Evolutionary conservation across 2,329 filamentous ascomycete species (phyloP).

Genomic region (Colletotrichum higginsianum): DNA sequence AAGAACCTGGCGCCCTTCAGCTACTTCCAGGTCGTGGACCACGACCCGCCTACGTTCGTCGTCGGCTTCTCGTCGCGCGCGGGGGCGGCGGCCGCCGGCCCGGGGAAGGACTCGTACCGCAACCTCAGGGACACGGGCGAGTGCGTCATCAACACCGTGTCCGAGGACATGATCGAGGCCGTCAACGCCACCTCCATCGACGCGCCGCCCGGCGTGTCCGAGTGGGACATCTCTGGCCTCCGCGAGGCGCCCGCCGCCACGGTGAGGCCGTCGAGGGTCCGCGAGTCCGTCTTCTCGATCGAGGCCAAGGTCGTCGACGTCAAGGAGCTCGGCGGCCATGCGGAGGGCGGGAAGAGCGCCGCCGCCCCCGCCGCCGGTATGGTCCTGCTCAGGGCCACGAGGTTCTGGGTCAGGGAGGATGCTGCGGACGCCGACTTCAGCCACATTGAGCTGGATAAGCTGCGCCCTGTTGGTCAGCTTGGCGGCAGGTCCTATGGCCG

Average conservation of each 20-base stretch:
- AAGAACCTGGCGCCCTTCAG: constrained; percentile 87
- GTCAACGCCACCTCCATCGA: constrained; percentile 86
- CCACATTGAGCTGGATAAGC: constrained; percentile 76
- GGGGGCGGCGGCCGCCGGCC: constrained; percentile 47
- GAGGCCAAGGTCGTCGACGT: constrained; percentile 70
- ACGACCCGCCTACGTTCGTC: constrained; percentile 89
- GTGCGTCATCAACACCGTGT: constrained; percentile 89
- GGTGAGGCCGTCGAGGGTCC: constrained; percentile 78
- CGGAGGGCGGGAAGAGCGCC: constrained; percentile 79
- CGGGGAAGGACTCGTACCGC: constrained; percentile 82
- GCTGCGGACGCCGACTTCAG: constrained; percentile 84
- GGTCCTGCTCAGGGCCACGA: constrained; percentile 68
- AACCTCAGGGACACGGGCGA: constrained; percentile 82
- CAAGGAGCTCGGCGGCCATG: constrained; percentile 83
- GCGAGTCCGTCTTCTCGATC: constrained; percentile 63
- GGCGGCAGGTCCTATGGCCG: constrained; percentile 90
- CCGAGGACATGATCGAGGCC: constrained; percentile 87
- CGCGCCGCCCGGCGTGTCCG: constrained; percentile 80
- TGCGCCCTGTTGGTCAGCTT: constrained; percentile 82
- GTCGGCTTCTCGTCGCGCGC: constrained; percentile 63
- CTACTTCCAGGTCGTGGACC: constrained; percentile 86
- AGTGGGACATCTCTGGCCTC: constrained; percentile 72
- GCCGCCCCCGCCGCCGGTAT: constrained; percentile 66
- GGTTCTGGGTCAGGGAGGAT: constrained; percentile 90
- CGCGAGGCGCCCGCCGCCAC: constrained; percentile 49